A percentile compares a stretch with the other conserved stretches of the same genome.
phyloP scores from a whole-genome alignment of 306 rosid genomes.

The Cyclanthera cordifolia region DNA sequence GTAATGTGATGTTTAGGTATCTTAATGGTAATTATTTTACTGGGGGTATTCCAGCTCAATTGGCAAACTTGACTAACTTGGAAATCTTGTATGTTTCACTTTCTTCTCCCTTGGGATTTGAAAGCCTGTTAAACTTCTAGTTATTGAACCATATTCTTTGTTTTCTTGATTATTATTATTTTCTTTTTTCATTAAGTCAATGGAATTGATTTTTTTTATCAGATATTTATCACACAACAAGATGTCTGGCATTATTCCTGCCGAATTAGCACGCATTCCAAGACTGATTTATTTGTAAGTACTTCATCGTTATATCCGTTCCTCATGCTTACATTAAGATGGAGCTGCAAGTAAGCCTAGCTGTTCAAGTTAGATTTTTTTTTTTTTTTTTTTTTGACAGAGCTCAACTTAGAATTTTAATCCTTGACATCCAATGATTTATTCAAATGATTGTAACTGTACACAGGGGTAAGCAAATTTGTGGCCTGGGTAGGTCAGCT shows the following conservation, averaged over 20 bases:
- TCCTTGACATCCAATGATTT: neutral
- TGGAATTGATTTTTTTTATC: conserved; percentile 21
- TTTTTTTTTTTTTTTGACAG: too few species aligned
- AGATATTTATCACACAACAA: conserved; percentile 91
- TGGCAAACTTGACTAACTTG: conserved; percentile 79
- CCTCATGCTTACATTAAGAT: neutral
- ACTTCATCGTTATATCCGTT: conserved; percentile 5
- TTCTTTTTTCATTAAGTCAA: neutral
- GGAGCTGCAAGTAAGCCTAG: neutral
- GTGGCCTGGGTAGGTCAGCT: neutral
- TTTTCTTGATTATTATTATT: neutral
- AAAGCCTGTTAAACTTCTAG: neutral
- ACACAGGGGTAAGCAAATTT: neutral
- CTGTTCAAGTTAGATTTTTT: neutral
- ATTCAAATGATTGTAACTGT: neutral
- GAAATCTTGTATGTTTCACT: conserved; percentile 69
- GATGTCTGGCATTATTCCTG: conserved; percentile 85
- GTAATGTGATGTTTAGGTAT: conserved; percentile 36
- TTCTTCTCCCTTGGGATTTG: neutral
- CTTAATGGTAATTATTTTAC: conserved; percentile 84
- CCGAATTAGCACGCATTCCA: conserved; percentile 69
- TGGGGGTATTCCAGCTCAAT: conserved; percentile 92
- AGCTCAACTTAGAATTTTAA: neutral
- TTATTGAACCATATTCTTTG: neutral
- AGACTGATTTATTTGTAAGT: conserved; percentile 86